Evolutionary conservation across 768 basidiomycete genomes (phyloP), one percentile per base, ranked within the genome.

Genomic region (Paxillus ammoniavirescens): DNA sequence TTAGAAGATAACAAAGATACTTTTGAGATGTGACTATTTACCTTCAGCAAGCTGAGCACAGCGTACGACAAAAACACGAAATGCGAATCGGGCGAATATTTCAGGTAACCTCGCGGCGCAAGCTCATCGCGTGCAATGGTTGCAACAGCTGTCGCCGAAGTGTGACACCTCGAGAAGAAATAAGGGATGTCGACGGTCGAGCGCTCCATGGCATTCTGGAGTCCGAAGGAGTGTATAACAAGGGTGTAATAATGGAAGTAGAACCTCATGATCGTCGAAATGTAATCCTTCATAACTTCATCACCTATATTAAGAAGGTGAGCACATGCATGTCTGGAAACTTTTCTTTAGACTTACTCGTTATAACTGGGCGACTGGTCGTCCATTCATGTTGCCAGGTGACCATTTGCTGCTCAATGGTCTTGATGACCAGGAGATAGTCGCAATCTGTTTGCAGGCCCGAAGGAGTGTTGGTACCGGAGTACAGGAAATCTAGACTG

Each of bases 31-130:
- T n/a, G 17, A 55, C 21, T 13, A 35, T 76, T 52, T 48, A 93
- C 90, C 86, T 98, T 98, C 57, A 99, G 77, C 58, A 98, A 75
- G 63, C 89, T 96, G 53, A 97, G 75, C 7, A 98, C 89, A 0
- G 93, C 94, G 70, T 98, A 97, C n/a, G 89, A 89, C 42, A 82
- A 83, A 74, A 91, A 87, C 8, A 98, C 95, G 58, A 91, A 96
- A 62, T 90, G 88, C 5, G 91, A 89, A 68, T 98, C 95, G 4
- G 93, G 90, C 0, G 90, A 82, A 70, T 92, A 95, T 58, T 80
- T 85, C 68, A 97, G 74, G 61, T 77, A 88, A 1, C 90, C 93
- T 21, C 76, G 74, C 1, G 91, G 89, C 0, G 84, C 88, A 23
- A 96, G 77, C 56, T 87, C 78, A 60, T 96, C 93, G 15, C 87